Evolutionary conservation across 139 green algal genomes (phyloP).

Genomic region (Chlorella sp.): DNA sequence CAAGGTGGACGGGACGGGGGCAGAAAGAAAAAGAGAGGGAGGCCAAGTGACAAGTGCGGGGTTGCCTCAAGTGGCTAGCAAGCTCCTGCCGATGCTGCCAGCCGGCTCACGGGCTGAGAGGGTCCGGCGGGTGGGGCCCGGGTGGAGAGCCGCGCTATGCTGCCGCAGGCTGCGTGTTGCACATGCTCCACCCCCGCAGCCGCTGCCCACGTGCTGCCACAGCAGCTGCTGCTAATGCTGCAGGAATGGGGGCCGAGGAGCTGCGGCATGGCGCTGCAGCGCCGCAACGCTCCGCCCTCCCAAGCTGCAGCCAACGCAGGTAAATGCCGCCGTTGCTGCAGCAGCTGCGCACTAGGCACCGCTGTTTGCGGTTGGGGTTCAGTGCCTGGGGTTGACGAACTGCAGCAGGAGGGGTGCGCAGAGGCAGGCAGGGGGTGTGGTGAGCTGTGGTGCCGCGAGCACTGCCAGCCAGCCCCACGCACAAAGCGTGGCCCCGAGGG

Average conservation of each 20-base stretch:
- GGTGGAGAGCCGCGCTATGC: background rate
- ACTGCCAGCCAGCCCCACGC: no score
- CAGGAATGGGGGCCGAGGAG: no score
- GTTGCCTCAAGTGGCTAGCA: background rate
- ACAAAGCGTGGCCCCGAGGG: no score
- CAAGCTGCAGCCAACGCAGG: background rate
- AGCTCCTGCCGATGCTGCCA: no score
- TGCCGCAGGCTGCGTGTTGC: slow-evolving; percentile 11
- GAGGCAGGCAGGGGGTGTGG: background rate
- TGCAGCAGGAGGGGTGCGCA: background rate
- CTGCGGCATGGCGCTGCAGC: no score
- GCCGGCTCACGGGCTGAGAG: no score
- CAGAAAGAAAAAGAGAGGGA: background rate
- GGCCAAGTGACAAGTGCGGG: background rate
- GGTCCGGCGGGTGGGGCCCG: background rate
- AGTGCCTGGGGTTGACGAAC: slow-evolving; percentile 56
- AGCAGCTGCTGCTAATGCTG: background rate
- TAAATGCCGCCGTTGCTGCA: background rate
- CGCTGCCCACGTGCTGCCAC: background rate
- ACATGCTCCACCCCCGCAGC: background rate
- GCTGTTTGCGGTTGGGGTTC: background rate
- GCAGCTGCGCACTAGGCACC: background rate
- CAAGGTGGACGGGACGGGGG: background rate
- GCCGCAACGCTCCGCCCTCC: background rate
- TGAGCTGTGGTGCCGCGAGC: background rate